Conservation (phyloP, 495 filamentous ascomycete genomes). For the Glonium stellatum region DNA sequence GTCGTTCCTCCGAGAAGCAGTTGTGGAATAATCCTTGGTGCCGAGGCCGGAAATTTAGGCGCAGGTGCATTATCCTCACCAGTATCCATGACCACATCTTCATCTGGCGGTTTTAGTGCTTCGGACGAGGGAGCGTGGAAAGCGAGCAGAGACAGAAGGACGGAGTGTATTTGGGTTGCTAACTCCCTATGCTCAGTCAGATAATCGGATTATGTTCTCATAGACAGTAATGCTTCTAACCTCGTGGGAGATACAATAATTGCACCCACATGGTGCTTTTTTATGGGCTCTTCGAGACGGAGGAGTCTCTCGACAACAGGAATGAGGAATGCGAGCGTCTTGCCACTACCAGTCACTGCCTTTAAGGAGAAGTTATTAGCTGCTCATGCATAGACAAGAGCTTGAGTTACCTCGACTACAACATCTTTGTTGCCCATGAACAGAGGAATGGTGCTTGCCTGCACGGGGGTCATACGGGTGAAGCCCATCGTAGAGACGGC, state of each 20-base stretch:
- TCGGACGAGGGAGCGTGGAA: constrained; percentile 77
- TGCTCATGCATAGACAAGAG: constrained; percentile 1
- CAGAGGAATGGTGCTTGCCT: constrained; percentile 85
- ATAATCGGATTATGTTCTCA: background rate
- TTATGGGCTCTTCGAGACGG: constrained; percentile 64
- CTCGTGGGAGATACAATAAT: constrained; percentile 86
- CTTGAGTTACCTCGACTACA: constrained; percentile 62
- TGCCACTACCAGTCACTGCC: constrained; percentile 93
- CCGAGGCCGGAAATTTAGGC: constrained; percentile 43
- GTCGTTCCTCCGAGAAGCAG: constrained; percentile 82
- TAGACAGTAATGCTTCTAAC: constrained; percentile 33
- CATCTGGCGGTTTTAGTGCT: constrained; percentile 43
- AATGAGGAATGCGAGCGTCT: constrained; percentile 86
- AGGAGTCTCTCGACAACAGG: constrained; percentile 81
- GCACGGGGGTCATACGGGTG: constrained; percentile 82
- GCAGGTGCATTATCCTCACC: constrained; percentile 42
- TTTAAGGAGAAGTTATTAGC: constrained; percentile 14
- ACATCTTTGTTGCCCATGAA: constrained; percentile 94
- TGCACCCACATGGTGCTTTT: constrained; percentile 80
- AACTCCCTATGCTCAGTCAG: constrained; percentile 53
- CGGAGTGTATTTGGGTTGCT: constrained; percentile 79
- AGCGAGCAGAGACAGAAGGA: constrained; percentile 66
- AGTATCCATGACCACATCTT: constrained; percentile 41
- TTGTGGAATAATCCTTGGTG: constrained; percentile 64
- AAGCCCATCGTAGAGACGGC: constrained; percentile 82